These are phyloP conservation scores for Penicillium sp. DNA, from an alignment of 2,329 filamentous ascomycete genomes.

Conservation along the genomic window DNA sequence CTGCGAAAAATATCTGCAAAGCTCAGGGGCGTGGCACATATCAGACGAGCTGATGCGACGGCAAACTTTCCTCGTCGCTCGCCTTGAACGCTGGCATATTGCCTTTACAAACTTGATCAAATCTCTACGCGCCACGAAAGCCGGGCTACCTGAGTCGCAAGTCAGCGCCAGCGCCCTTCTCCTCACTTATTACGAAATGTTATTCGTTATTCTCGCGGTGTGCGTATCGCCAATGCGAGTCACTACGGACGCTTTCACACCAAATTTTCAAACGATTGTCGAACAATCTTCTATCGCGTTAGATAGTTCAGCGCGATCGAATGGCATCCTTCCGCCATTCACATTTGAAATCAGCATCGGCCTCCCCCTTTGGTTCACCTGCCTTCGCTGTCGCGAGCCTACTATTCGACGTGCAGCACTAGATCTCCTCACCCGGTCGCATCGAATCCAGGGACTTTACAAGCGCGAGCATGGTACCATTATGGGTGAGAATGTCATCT, in stretches of 20 bases:
- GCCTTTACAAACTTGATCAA: conserved; percentile 22
- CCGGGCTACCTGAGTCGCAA: conserved; percentile 13
- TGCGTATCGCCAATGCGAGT: conserved; percentile 22
- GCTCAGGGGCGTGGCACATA: conserved; percentile 7
- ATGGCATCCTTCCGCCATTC: conserved; percentile 30
- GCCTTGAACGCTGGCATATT: conserved; percentile 24
- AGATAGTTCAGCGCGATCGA: conserved; percentile 13
- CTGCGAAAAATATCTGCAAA: conserved; percentile 19
- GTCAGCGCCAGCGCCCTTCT: conserved; percentile 23
- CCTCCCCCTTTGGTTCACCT: conserved; percentile 33
- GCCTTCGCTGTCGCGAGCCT: conserved; percentile 35
- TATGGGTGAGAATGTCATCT: conserved; percentile 27
- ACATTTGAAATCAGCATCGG: conserved; percentile 34
- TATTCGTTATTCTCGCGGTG: conserved; percentile 21
- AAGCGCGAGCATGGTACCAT: conserved; percentile 16
- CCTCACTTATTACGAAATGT: conserved; percentile 24
- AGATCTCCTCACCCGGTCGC: conserved; percentile 23
- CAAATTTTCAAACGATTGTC: conserved; percentile 29
- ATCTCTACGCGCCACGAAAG: not conserved
- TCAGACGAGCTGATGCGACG: conserved; percentile 14
- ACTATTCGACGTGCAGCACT: conserved; percentile 30
- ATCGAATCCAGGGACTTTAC: conserved; percentile 31
- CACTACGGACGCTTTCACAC: conserved; percentile 22
- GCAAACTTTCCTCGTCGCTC: conserved; percentile 15
- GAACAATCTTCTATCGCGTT: conserved; percentile 26